Conservation (phyloP, 1,284 basidiomycete genomes). For the Schizophyllum amplum region DNA sequence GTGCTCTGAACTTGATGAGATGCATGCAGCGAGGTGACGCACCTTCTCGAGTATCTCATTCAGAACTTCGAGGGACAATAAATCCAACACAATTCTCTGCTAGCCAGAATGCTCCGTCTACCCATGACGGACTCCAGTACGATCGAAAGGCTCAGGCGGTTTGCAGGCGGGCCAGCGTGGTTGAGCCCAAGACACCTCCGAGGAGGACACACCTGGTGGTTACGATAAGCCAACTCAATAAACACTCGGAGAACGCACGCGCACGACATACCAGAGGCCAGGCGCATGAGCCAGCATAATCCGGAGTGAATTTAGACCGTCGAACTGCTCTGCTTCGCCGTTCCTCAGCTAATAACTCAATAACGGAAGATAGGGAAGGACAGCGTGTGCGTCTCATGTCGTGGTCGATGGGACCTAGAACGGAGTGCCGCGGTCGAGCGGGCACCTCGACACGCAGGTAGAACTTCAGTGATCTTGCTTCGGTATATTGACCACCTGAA, state of each 20-base stretch:
- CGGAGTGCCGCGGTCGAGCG: conserved; percentile 32
- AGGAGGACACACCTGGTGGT: conserved; percentile 38
- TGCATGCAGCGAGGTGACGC: too few species aligned
- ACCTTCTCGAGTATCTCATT: too few species aligned
- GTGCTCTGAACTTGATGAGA: conserved; percentile 30
- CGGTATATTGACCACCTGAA: conserved; percentile 33
- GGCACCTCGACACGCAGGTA: conserved; percentile 49
- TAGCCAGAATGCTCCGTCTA: too few species aligned
- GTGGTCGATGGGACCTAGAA: conserved; percentile 24
- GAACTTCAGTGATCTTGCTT: too few species aligned
- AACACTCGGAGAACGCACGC: neutral
- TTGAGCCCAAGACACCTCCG: conserved; percentile 34
- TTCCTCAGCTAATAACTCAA: conserved; percentile 64
- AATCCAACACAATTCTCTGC: too few species aligned
- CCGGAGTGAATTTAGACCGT: conserved; percentile 55
- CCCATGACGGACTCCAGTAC: neutral
- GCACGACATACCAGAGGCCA: conserved; percentile 27
- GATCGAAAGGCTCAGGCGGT: conserved; percentile 20
- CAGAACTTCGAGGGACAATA: too few species aligned
- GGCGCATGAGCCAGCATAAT: conserved; percentile 45
- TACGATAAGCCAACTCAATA: neutral
- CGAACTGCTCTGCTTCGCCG: conserved; percentile 48
- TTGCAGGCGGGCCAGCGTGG: conserved; percentile 18
- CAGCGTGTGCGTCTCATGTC: conserved; percentile 38
- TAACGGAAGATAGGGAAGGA: conserved; percentile 42